These are phyloP conservation scores for Lasiodiplodia sp. DNA, from an alignment of 2,329 filamentous ascomycete species.

Conservation along the genomic window DNA sequence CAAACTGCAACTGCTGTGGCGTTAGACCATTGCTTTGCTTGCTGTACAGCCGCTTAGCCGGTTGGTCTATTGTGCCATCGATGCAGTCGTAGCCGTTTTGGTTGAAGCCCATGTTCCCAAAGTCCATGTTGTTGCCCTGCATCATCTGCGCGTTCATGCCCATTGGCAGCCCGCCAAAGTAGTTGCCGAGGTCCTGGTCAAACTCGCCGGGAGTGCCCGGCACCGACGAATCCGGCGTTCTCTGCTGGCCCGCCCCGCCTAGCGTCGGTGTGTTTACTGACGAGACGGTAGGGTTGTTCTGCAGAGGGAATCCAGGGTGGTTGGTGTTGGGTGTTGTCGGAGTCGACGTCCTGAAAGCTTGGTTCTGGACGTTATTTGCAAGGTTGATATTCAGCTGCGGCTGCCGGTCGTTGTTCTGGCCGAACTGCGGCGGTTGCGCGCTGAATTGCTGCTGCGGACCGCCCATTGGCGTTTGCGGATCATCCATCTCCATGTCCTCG, in stretches of 20 bases:
- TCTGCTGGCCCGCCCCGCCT: slow-evolving; percentile 66
- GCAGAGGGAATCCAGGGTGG: slow-evolving; percentile 71
- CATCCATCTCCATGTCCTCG: slow-evolving; percentile 96
- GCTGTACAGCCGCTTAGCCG: slow-evolving; percentile 91
- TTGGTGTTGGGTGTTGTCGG: slow-evolving; percentile 83
- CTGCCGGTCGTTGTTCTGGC: slow-evolving; percentile 60
- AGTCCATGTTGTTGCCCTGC: slow-evolving; percentile 41
- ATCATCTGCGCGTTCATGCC: slow-evolving; percentile 46
- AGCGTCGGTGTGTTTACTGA: slow-evolving; percentile 96
- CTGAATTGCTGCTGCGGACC: slow-evolving; percentile 72
- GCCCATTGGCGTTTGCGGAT: slow-evolving; percentile 68
- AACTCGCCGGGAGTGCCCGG: slow-evolving; percentile 76
- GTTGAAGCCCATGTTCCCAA: slow-evolving; percentile 42
- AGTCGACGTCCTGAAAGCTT: slow-evolving; percentile 83
- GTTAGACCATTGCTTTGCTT: slow-evolving; percentile 75
- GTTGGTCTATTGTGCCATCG: slow-evolving; percentile 78
- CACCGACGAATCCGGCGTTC: slow-evolving; percentile 71
- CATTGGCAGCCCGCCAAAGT: slow-evolving; percentile 47
- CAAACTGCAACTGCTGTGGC: slow-evolving; percentile 74
- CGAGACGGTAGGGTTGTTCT: slow-evolving; percentile 95
- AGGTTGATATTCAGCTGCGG: slow-evolving; percentile 84
- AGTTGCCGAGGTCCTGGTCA: slow-evolving; percentile 70
- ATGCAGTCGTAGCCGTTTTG: slow-evolving; percentile 50
- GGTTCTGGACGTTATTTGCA: slow-evolving; percentile 70
- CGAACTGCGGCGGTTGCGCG: slow-evolving; percentile 55